These are phyloP conservation scores for Blastomyces emzantsi DNA, from an alignment of 2,329 filamentous ascomycete species.

Conservation along the genomic window DNA sequence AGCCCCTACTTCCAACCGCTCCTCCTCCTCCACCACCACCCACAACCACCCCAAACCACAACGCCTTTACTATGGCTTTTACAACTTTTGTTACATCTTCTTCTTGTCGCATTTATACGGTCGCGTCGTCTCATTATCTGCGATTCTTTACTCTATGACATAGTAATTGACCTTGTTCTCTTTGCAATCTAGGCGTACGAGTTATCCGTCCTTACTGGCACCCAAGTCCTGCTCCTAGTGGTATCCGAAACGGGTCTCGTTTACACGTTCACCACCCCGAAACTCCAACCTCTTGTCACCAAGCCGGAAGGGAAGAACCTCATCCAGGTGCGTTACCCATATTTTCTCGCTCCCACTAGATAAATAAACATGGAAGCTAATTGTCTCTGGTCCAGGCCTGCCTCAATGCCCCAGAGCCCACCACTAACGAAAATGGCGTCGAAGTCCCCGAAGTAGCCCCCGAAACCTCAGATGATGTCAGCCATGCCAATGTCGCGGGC, in stretches of 20 bases:
- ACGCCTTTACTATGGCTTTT: background rate
- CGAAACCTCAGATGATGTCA: constrained; percentile 85
- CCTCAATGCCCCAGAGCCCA: constrained; percentile 88
- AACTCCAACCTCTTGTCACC: constrained; percentile 94
- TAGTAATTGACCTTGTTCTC: background rate
- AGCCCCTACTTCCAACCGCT: constrained; percentile 27
- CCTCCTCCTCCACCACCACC: background rate
- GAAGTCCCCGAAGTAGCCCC: constrained; percentile 62
- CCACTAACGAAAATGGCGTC: constrained; percentile 71
- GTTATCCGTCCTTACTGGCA: constrained; percentile 92
- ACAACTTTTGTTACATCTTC: background rate
- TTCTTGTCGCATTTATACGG: constrained; percentile 8
- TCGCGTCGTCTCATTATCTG: constrained; percentile 2
- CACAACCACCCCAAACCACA: background rate
- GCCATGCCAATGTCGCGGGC: constrained; percentile 64
- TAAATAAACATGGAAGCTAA: background rate
- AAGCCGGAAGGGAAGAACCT: constrained; percentile 99
- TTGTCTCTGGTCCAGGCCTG: constrained; percentile 58
- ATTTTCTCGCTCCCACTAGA: background rate
- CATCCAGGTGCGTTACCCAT: constrained; percentile 66
- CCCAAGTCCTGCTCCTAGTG: constrained; percentile 90
- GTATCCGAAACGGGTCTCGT: constrained; percentile 96
- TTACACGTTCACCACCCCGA: constrained; percentile 97
- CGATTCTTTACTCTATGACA: background rate
- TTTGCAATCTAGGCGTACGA: constrained; percentile 68